phyloP scores from a whole-genome alignment of 805 yeast genomes.

The Metschnikowia gruessii region DNA sequence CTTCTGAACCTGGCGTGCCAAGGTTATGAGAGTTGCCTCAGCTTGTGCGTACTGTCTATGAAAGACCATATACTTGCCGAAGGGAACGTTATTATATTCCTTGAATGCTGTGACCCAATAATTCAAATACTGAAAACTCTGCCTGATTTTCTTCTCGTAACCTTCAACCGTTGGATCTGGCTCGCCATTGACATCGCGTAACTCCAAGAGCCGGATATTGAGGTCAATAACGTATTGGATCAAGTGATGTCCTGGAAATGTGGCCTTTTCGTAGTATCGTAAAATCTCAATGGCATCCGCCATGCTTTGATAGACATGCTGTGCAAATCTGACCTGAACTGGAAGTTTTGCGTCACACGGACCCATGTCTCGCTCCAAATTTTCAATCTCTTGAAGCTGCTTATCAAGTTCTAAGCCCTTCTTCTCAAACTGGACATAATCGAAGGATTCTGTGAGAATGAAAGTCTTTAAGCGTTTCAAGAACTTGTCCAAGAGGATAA shows the following conservation, averaged over 20 bases:
- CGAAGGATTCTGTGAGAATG: not conserved
- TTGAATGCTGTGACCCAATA: slow-evolving; percentile 2
- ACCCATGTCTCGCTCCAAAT: not conserved
- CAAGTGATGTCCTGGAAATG: not conserved
- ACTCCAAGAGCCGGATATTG: slow-evolving; percentile 4
- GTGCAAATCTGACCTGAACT: not conserved
- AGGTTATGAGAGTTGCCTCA: not conserved
- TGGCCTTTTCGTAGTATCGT: slow-evolving; percentile 1
- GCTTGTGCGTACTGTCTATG: slow-evolving; percentile 1
- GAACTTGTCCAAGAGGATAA: not conserved
- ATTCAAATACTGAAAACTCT: not conserved
- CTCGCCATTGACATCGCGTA: slow-evolving; percentile 4
- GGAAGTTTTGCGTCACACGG: not conserved
- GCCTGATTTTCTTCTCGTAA: not conserved
- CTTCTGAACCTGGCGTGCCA: not conserved
- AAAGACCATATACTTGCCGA: slow-evolving; percentile 3
- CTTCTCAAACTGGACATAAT: slow-evolving; percentile 1
- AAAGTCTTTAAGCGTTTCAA: not conserved
- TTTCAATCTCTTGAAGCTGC: not conserved
- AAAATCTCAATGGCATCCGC: slow-evolving; percentile 6
- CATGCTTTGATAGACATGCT: slow-evolving; percentile 2
- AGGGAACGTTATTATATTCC: not conserved
- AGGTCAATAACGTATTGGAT: slow-evolving; percentile 5
- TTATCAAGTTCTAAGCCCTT: not conserved
- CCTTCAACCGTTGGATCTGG: not conserved